Evolutionary conservation across 2,329 filamentous ascomycete genomes (phyloP).

Genomic region (Apiospora hydei): DNA sequence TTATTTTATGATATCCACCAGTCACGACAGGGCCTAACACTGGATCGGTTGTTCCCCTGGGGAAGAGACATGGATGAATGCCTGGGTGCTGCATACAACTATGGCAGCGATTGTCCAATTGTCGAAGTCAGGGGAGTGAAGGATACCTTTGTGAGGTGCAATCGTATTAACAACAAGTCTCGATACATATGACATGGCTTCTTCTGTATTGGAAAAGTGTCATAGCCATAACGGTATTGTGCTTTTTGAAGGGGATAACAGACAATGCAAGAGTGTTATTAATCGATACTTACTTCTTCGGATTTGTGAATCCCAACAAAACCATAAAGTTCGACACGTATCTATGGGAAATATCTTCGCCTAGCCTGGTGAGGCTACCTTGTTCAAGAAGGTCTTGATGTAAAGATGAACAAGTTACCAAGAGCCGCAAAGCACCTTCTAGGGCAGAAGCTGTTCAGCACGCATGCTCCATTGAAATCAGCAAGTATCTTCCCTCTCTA

Average conservation of each 20-base stretch:
- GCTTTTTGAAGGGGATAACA: no score
- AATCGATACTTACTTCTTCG: no score
- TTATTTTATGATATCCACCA: background rate
- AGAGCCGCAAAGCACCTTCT: background rate
- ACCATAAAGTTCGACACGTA: no score
- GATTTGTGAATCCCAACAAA: no score
- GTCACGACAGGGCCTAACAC: background rate
- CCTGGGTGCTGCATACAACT: background rate
- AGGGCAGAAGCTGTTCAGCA: background rate
- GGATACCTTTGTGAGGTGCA: no score
- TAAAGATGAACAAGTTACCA: background rate
- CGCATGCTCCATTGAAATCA: background rate
- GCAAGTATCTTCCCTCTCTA: background rate
- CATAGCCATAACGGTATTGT: no score
- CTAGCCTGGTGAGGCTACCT: no score
- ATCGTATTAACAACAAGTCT: background rate
- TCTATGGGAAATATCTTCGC: no score
- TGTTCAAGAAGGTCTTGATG: background rate
- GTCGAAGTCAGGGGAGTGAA: background rate
- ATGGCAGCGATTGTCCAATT: no score
- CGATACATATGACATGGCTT: background rate
- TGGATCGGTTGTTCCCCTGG: background rate
- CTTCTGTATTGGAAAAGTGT: background rate
- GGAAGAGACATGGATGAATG: background rate
- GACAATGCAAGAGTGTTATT: no score